Percentiles rank a stretch among this genome's conserved stretches.
These are phyloP conservation scores for Quercus engelmannii DNA, from an alignment of 306 rosid species.

Conservation along the genomic window DNA sequence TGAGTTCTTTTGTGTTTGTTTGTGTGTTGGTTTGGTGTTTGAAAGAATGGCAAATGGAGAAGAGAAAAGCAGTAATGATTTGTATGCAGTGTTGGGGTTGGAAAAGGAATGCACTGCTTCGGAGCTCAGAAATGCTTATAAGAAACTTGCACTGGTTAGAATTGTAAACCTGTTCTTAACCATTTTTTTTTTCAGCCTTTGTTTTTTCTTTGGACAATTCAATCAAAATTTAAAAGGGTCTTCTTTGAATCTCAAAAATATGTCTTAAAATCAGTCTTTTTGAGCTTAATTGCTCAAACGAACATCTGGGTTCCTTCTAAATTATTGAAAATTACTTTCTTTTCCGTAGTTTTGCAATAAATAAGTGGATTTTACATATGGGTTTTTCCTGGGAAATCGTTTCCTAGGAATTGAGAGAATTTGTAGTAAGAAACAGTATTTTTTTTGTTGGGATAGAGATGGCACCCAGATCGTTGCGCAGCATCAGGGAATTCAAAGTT, in stretches of 20 bases:
- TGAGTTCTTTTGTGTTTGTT: background rate
- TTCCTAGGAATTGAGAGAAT: background rate
- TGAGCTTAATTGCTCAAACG: background rate
- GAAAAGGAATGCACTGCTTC: conserved; percentile 70
- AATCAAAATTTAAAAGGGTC: conserved; percentile 7
- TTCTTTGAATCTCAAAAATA: background rate
- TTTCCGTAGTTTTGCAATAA: background rate
- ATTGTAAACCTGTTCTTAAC: conserved; percentile 3
- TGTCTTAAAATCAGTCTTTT: background rate
- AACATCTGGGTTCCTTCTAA: conserved; percentile 7
- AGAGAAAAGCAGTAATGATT: conserved; percentile 49
- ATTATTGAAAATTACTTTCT: background rate
- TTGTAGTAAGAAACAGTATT: conserved; percentile 7
- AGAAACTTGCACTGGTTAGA: conserved; percentile 89
- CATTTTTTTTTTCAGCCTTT: background rate
- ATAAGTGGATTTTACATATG: background rate
- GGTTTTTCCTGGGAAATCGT: background rate
- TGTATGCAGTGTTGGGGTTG: conserved; percentile 72
- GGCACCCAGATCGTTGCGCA: conserved; percentile 99
- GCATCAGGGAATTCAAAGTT: conserved; percentile 66
- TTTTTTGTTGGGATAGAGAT: conserved; percentile 58
- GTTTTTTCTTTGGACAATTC: background rate
- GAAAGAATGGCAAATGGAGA: conserved; percentile 57
- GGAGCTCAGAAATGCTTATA: conserved; percentile 79
- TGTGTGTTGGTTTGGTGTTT: background rate